Evolutionary conservation across 2,329 filamentous ascomycete species (phyloP).

Genomic region (Pseudopithomyces maydicus): DNA sequence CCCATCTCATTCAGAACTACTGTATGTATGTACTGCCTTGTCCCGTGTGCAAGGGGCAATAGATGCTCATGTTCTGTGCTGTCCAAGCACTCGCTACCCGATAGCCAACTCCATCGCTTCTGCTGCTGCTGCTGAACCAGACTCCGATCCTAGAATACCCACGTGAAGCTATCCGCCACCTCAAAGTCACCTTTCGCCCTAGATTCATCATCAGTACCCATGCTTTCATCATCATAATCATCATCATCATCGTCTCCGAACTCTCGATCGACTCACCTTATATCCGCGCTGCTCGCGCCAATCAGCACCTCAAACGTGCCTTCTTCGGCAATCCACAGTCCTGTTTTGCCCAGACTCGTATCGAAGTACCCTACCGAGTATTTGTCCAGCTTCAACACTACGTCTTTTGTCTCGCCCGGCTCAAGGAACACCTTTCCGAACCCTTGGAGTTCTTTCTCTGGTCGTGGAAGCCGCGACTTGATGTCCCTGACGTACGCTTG

Average conservation of each 20-base stretch:
- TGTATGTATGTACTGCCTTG: no score
- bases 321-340: conserved; percentile 69
- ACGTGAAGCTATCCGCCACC: conserved; percentile 3
- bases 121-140: neutral
- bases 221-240: no score
- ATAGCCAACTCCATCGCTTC: no score
- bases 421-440: conserved; percentile 58
- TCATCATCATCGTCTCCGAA: neutral
- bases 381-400: conserved; percentile 47
- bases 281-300: conserved; percentile 66
- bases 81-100: no score
- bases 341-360: conserved; percentile 52
- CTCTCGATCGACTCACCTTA: conserved; percentile 53
- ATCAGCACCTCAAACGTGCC: conserved; percentile 66
- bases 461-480: conserved; percentile 66
- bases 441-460: conserved; percentile 72
- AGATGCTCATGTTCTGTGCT: no score
- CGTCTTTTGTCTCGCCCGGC: conserved; percentile 43
- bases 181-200: conserved; percentile 1
- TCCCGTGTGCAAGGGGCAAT: no score
- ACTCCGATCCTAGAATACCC: neutral
- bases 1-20: no score
- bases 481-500: conserved; percentile 71
- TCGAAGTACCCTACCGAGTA: conserved; percentile 66
- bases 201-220: neutral